Evolutionary conservation across 192 early-diverging fungal genomes (phyloP), one percentile per base, ranked within the genome.

Genomic region (Podila minutissima): DNA sequence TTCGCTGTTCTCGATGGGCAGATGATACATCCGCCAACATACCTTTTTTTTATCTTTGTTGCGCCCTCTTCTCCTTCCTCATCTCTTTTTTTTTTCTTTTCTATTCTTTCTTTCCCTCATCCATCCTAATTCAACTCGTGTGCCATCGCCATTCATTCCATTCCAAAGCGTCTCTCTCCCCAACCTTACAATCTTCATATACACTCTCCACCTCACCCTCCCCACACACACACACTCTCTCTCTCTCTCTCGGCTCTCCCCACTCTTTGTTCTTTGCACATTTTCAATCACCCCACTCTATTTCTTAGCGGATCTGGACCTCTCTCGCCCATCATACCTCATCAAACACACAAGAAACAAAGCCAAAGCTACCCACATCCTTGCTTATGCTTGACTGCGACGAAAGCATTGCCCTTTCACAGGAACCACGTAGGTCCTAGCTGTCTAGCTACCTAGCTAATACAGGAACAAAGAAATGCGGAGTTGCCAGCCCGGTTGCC

Each of bases 361-460:
- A n/a, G 20, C 53, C 53, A 24, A 5, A 46, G 12, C 17, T 26
- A 61, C 59, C 31, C 11, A 32, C 59, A n/a, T 24, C 35, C 29
- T 62, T 79, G 65, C 66, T 68, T 72, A 79, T 79, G 76, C 76
- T 79, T 55, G 76, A 79, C 70, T 79, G 76, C 66, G 76, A 79
- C 76, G 76, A 79, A 51, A 72, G 65, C 66, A 72, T 79, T 63
- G 69, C 69, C 76, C 60, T 79, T 48, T 59, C 72, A 59, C 76
- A 79, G 37, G 76, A 79, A 67, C 64, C 66, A 79, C n/a, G 76
- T 79, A 79, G 68, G 68, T 32, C 59, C 22, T 12, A 35, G 4
- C 32, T 59, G 9, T 46, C 55, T 19, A 19, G 22, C 13, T 69
- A n/a, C 1, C 8, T 17, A 26, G 35, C 57, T 37, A 53, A 55